Percentiles rank a stretch among this genome's conserved stretches.
Evolutionary conservation across 1,284 basidiomycete species (phyloP).

Genomic region (Mycosarcoma mackinlayi): DNA sequence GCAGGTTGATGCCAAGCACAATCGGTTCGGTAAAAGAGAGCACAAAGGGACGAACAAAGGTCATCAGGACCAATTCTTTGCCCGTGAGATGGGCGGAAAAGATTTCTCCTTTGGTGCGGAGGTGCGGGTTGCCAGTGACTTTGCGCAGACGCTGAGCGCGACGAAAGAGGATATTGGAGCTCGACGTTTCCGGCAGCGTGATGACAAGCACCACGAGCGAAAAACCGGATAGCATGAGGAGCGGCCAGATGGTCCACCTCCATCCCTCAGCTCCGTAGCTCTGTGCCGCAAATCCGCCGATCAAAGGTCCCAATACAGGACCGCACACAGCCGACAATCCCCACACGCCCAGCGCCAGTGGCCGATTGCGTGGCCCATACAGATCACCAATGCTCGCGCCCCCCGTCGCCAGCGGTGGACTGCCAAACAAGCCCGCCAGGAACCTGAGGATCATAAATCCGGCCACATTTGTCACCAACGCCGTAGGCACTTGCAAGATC

Average conservation of each 20-base stretch:
- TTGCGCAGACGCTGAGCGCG: constrained; percentile 63
- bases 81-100: constrained; percentile 17
- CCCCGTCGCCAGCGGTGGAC: constrained; percentile 55
- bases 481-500: constrained; percentile 39
- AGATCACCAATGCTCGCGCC: constrained; percentile 56
- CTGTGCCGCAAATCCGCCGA: constrained; percentile 59
- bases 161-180: constrained; percentile 59
- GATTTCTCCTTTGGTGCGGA: constrained; percentile 35
- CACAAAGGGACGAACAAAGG: constrained; percentile 35
- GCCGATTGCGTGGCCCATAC: constrained; percentile 57
- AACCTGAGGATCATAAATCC: constrained; percentile 62
- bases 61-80: constrained; percentile 32
- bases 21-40: constrained; percentile 39
- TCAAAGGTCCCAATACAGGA: constrained; percentile 50
- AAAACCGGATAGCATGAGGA: constrained; percentile 53
- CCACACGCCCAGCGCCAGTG: constrained; percentile 65
- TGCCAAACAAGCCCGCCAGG: constrained; percentile 62
- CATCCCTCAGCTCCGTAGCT: constrained; percentile 63
- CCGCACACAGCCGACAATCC: constrained; percentile 64
- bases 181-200: constrained; percentile 66
- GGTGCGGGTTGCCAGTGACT: constrained; percentile 58
- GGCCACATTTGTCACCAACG: constrained; percentile 60
- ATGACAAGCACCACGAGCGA: constrained; percentile 59
- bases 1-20: constrained; percentile 36
- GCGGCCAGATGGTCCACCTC: constrained; percentile 65